Percentiles rank a stretch among this genome's conserved stretches.
Conservation (phyloP, 164 flowering plant species). For the Vitis vinifera region DNA sequence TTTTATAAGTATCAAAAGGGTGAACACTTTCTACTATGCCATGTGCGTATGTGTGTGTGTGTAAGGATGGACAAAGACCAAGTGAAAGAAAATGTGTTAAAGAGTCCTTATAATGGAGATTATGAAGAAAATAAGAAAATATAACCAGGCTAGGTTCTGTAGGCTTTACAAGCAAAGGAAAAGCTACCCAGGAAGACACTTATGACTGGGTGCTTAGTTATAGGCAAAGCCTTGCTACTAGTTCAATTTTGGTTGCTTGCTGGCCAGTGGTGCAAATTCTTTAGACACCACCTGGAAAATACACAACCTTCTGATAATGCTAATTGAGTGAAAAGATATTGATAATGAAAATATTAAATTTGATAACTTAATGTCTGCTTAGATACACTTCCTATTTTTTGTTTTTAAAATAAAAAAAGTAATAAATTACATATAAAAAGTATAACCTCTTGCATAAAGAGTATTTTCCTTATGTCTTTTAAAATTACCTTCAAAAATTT, state of each 20-base stretch:
- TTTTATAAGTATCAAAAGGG: neutral
- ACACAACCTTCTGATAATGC: slow-evolving; percentile 44
- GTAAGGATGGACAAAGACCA: neutral
- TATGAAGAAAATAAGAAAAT: neutral
- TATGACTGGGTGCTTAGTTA: slow-evolving; percentile 5
- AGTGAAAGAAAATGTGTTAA: neutral
- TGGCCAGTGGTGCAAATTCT: slow-evolving; percentile 73
- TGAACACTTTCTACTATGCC: too few relatives aligned
- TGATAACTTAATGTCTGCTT: too few relatives aligned
- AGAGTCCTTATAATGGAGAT: neutral
- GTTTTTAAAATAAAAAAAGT: too few relatives aligned
- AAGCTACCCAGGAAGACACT: slow-evolving; percentile 22
- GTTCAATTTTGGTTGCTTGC: slow-evolving; percentile 73
- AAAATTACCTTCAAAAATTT: too few relatives aligned
- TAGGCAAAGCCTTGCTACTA: slow-evolving; percentile 19
- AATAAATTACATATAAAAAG: too few relatives aligned
- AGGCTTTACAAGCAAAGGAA: slow-evolving; percentile 1
- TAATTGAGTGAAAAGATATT: neutral
- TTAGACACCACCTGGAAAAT: slow-evolving; percentile 72
- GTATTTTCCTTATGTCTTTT: too few relatives aligned
- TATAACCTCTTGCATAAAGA: too few relatives aligned
- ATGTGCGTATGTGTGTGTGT: too few relatives aligned
- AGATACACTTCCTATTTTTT: too few relatives aligned
- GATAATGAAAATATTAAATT: neutral
- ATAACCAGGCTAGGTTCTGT: slow-evolving; percentile 25